phyloP scores from a whole-genome alignment of 305 asterid genomes.

The Fraxinus velutina region DNA sequence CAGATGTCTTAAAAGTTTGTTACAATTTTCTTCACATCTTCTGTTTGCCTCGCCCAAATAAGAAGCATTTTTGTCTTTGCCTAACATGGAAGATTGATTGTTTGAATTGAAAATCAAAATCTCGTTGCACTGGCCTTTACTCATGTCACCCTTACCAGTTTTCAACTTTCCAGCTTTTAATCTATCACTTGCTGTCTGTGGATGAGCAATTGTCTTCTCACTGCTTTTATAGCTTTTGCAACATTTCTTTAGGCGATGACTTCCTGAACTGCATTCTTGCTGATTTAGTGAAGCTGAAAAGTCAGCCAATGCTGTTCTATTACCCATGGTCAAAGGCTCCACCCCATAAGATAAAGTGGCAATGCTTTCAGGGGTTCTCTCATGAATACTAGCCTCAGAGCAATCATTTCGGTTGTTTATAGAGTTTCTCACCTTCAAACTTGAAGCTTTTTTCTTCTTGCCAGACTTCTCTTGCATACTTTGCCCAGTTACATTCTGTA shows the following conservation, averaged over 20 bases:
- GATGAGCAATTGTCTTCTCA: slow-evolving; percentile 21
- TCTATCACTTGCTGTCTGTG: slow-evolving; percentile 14
- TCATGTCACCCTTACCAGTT: slow-evolving; percentile 26
- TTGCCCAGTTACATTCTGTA: slow-evolving; percentile 22
- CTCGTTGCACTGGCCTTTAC: slow-evolving; percentile 22
- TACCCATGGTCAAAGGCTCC: slow-evolving; percentile 24
- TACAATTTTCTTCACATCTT: slow-evolving; percentile 19
- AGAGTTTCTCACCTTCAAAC: slow-evolving; percentile 26
- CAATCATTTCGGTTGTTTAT: slow-evolving; percentile 21
- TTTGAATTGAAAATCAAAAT: slow-evolving; percentile 25
- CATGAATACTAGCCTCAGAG: slow-evolving; percentile 26
- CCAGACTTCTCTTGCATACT: slow-evolving; percentile 30
- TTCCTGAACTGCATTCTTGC: slow-evolving; percentile 25
- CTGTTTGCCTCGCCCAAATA: slow-evolving; percentile 19
- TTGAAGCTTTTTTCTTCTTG: slow-evolving; percentile 7
- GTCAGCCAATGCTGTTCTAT: slow-evolving; percentile 10
- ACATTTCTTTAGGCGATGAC: slow-evolving; percentile 23
- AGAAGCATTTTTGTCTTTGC: slow-evolving; percentile 28
- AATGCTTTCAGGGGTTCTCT: slow-evolving; percentile 19
- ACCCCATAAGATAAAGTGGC: slow-evolving; percentile 26
- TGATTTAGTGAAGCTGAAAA: slow-evolving; percentile 33
- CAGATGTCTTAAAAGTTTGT: slow-evolving; percentile 24
- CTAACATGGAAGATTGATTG: slow-evolving; percentile 22
- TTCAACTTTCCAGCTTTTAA: slow-evolving; percentile 25
- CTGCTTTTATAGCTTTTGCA: slow-evolving; percentile 21